phyloP scores from a whole-genome alignment of 345 rosid genomes.

The Camelina hispida region DNA sequence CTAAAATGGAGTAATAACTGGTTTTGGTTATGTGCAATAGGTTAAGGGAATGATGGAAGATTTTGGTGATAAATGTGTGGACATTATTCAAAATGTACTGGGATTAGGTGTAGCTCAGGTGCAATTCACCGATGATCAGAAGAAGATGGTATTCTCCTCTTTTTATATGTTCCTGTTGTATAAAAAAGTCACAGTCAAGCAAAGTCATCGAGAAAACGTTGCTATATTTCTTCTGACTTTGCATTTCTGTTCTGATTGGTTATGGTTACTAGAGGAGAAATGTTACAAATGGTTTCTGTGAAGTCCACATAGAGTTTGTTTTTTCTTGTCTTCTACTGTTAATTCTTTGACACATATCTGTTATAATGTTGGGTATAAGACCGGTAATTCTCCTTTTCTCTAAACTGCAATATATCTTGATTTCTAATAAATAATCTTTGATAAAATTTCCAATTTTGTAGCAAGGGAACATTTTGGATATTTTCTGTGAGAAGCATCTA shows the following conservation, averaged over 20 bases:
- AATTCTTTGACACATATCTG: slow-evolving; percentile 32
- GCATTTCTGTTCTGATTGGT: slow-evolving; percentile 17
- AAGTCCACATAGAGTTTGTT: slow-evolving; percentile 7
- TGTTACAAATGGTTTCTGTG: neutral
- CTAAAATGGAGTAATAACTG: slow-evolving; percentile 17
- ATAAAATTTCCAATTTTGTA: slow-evolving; percentile 48
- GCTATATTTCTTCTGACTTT: slow-evolving; percentile 4
- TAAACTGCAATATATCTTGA: slow-evolving; percentile 17
- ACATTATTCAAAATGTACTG: slow-evolving; percentile 77
- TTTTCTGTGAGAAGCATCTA: slow-evolving; percentile 87
- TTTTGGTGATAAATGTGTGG: slow-evolving; percentile 76
- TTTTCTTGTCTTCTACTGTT: neutral
- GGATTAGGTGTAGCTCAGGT: slow-evolving; percentile 75
- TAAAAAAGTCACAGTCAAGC: neutral
- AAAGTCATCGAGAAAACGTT: slow-evolving; percentile 7
- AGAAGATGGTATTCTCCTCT: slow-evolving; percentile 10
- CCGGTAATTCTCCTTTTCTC: slow-evolving; percentile 22
- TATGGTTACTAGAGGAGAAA: neutral
- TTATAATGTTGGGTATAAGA: slow-evolving; percentile 30
- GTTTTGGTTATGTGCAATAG: slow-evolving; percentile 46
- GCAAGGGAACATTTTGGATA: slow-evolving; percentile 70
- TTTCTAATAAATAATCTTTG: neutral
- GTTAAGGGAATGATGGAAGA: slow-evolving; percentile 92
- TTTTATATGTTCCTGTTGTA: neutral
- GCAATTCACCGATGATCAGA: slow-evolving; percentile 8